These are phyloP conservation scores for Boletus sp. DNA, from an alignment of 768 basidiomycete genomes.

Conservation along the genomic window DNA sequence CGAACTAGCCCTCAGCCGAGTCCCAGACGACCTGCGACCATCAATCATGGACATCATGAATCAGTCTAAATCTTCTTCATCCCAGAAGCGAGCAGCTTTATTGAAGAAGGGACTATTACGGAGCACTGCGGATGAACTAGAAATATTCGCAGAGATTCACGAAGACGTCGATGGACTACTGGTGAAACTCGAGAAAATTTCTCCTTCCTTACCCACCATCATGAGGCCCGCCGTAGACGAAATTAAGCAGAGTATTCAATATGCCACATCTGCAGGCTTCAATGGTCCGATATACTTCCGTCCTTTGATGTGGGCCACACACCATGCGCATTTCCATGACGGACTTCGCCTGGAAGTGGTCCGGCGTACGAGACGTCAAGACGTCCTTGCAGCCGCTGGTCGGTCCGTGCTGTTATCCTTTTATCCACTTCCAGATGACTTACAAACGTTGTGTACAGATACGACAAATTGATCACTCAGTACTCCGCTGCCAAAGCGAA, in stretches of 20 bases:
- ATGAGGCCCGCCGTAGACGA: conserved; percentile 56
- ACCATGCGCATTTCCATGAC: conserved; percentile 62
- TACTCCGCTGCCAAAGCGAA: conserved; percentile 56
- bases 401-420: conserved; percentile 42
- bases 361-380: conserved; percentile 57
- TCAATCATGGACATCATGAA: conserved; percentile 63
- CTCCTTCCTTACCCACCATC: conserved; percentile 47
- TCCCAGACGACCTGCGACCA: conserved; percentile 53
- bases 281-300: conserved; percentile 60
- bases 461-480: conserved; percentile 64
- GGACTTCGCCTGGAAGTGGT: conserved; percentile 77
- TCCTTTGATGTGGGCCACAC: conserved; percentile 70
- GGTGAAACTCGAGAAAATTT: conserved; percentile 55
- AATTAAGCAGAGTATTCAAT: conserved; percentile 58
- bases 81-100: conserved; percentile 67
- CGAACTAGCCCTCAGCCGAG: conserved; percentile 56
- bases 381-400: conserved; percentile 79
- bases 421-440: neutral
- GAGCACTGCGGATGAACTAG: conserved; percentile 69
- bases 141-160: conserved; percentile 62
- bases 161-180: conserved; percentile 60
- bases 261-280: conserved; percentile 60
- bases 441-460: conserved; percentile 42
- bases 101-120: conserved; percentile 68
- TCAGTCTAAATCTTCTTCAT: conserved; percentile 58